A percentile compares a stretch with the other conserved stretches of the same genome.
These are phyloP conservation scores for Verbascum thapsus DNA, from an alignment of 257 asterid genomes.

Conservation along the genomic window DNA sequence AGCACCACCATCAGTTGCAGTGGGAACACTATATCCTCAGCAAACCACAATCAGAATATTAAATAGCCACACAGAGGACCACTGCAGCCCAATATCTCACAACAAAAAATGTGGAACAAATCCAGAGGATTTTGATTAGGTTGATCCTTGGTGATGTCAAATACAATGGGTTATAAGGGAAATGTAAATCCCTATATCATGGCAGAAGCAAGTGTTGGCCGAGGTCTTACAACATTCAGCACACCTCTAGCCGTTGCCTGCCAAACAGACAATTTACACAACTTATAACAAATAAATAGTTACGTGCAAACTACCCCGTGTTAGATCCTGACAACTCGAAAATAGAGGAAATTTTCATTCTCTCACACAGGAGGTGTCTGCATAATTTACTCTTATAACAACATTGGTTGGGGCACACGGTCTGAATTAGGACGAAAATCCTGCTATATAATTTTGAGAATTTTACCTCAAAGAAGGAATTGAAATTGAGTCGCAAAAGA, in stretches of 20 bases:
- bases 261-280: constrained; percentile 26
- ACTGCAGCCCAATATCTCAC: neutral
- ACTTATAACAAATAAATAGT: constrained; percentile 2
- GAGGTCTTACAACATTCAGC: constrained; percentile 81
- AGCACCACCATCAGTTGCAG: neutral
- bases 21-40: neutral
- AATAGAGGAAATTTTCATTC: too few relatives aligned
- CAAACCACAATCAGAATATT: neutral
- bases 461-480: constrained; percentile 89
- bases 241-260: constrained; percentile 98
- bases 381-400: too few relatives aligned
- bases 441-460: neutral
- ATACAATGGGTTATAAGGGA: constrained; percentile 12
- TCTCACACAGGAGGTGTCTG: too few relatives aligned
- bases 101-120: neutral
- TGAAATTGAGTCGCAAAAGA: constrained; percentile 94
- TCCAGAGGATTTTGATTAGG: constrained; percentile 6
- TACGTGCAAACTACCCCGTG: too few relatives aligned
- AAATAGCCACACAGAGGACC: constrained; percentile 6
- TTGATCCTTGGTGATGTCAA: constrained; percentile 5
- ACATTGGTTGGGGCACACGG: too few relatives aligned
- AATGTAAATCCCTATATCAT: constrained; percentile 33
- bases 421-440: neutral
- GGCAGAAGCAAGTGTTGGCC: constrained; percentile 59
- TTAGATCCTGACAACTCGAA: too few relatives aligned